phyloP scores from a whole-genome alignment of 495 filamentous ascomycete species.

The Podospora tetraspora region DNA sequence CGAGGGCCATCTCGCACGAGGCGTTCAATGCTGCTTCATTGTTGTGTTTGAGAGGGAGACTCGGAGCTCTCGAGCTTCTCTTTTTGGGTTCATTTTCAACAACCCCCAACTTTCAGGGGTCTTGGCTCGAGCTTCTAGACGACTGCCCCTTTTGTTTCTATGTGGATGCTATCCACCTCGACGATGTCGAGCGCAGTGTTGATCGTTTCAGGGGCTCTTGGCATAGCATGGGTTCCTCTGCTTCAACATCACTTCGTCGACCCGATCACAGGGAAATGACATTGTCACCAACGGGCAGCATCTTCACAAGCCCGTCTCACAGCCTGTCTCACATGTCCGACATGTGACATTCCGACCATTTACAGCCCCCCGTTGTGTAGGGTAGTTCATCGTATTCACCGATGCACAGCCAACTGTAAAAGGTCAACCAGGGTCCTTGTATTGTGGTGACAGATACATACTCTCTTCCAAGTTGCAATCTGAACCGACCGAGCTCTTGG shows the following conservation, averaged over 20 bases:
- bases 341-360: background rate
- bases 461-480: too few relatives aligned
- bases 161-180: background rate
- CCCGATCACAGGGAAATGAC: background rate
- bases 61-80: background rate
- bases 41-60: background rate
- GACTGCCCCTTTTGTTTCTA: background rate
- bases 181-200: background rate
- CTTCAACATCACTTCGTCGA: background rate
- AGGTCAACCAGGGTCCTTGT: background rate
- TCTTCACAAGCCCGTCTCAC: background rate
- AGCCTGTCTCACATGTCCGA: background rate
- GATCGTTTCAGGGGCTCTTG: background rate
- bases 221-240: background rate
- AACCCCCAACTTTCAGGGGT: background rate
- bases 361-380: background rate
- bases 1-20: background rate
- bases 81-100: background rate
- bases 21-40: background rate
- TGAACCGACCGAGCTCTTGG: too few relatives aligned
- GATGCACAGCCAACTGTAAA: background rate
- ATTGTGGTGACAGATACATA: too few relatives aligned
- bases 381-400: background rate
- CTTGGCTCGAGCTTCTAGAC: background rate
- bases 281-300: background rate